A percentile compares a stretch with the other conserved stretches of the same genome.
Evolutionary conservation across 176 grass and related monocot genomes (phyloP).

Genomic region (Olyra latifolia): DNA sequence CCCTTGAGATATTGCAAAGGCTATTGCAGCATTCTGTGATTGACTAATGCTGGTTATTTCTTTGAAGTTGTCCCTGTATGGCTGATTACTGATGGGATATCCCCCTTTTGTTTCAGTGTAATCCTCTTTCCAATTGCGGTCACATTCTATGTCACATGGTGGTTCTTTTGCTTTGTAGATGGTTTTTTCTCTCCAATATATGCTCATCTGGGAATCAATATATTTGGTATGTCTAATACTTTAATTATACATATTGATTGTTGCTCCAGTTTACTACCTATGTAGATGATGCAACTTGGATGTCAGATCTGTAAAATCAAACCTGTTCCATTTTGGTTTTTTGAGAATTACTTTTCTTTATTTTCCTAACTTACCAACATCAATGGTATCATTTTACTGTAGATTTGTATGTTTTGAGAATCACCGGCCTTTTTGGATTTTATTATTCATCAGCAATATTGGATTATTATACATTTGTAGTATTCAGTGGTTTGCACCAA

Average conservation of each 20-base stretch:
- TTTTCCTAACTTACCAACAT: background rate
- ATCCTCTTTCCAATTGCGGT: conserved; percentile 81
- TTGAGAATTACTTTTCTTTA: background rate
- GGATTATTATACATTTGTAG: background rate
- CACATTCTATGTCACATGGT: conserved; percentile 89
- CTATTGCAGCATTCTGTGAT: background rate
- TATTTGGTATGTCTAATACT: conserved; percentile 60
- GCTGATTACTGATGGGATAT: conserved; percentile 21
- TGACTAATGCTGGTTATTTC: background rate
- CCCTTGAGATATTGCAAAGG: background rate
- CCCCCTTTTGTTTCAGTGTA: conserved; percentile 50
- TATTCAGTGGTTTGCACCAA: background rate
- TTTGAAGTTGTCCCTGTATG: conserved; percentile 7
- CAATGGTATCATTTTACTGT: background rate
- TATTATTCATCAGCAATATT: background rate
- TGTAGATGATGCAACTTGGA: background rate
- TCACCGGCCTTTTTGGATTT: background rate
- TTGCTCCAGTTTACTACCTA: conserved; percentile 11
- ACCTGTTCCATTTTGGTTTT: background rate
- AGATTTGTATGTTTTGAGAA: background rate
- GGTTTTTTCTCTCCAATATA: conserved; percentile 88
- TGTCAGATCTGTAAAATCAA: background rate
- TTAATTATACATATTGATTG: background rate
- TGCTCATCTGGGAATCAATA: conserved; percentile 63
- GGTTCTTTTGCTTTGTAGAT: conserved; percentile 83